Conservation (phyloP, 2,329 filamentous ascomycete genomes). For the Metarhizium album region DNA sequence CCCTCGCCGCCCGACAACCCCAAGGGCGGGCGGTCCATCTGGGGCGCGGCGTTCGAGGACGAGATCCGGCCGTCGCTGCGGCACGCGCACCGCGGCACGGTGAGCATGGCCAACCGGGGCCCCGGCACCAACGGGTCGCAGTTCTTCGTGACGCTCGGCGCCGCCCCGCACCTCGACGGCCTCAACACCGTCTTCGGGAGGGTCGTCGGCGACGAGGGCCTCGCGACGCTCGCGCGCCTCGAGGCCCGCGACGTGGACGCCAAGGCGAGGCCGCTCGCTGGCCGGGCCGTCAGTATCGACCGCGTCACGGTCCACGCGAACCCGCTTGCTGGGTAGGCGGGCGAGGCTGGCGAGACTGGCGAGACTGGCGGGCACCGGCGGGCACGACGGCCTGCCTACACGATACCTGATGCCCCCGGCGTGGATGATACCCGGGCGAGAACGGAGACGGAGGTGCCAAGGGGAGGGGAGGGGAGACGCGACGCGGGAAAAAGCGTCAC, state of each 20-base stretch:
- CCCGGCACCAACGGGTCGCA: constrained; percentile 65
- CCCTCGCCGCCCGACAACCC: constrained; percentile 45
- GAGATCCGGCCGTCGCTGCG: constrained; percentile 63
- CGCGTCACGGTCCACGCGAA: constrained; percentile 69
- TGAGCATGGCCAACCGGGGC: constrained; percentile 73
- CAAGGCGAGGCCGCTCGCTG: constrained; percentile 54
- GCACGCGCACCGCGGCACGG: constrained; percentile 57
- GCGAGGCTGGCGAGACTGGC: no score
- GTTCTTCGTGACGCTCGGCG: constrained; percentile 71
- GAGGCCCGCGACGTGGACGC: constrained; percentile 65
- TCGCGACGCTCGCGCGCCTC: constrained; percentile 57
- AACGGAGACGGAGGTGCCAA: no score
- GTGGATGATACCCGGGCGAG: no score
- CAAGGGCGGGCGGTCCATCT: constrained; percentile 64
- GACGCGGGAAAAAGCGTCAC: no score
- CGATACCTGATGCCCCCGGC: no score
- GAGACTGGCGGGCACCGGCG: no score
- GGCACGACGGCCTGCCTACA: no score
- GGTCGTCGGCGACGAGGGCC: constrained; percentile 53
- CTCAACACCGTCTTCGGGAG: constrained; percentile 78
- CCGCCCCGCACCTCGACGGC: constrained; percentile 70
- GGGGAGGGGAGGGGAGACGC: no score
- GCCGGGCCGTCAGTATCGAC: constrained; percentile 55
- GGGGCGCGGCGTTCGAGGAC: constrained; percentile 64
- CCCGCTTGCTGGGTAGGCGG: constrained; percentile 60